These are phyloP conservation scores for Xylaria bambusicola DNA, from an alignment of 495 filamentous ascomycete species.

Conservation along the genomic window DNA sequence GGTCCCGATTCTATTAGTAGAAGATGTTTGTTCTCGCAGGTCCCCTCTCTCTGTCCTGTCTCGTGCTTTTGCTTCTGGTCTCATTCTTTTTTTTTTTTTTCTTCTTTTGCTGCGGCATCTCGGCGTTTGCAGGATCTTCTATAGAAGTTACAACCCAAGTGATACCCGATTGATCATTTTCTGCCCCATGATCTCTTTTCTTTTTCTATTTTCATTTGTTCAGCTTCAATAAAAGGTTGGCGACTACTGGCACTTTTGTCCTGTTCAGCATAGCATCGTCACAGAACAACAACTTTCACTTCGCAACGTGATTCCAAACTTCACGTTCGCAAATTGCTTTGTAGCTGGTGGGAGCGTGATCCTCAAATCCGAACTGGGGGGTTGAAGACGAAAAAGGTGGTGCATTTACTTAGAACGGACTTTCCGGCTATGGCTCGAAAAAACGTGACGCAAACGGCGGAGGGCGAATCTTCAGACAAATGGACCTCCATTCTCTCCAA, in stretches of 20 bases:
- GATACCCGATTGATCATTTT: constrained; percentile 9
- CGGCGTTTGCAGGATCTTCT: background rate
- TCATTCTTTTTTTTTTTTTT: no score
- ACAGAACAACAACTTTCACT: background rate
- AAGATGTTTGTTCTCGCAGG: background rate
- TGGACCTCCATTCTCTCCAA: constrained; percentile 37
- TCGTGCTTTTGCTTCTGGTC: no score
- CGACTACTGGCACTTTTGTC: background rate
- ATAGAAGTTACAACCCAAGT: constrained; percentile 3
- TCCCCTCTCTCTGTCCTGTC: background rate
- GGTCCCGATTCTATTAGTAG: no score
- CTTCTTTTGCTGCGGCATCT: no score
- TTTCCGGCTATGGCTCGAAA: background rate
- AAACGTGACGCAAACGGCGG: constrained; percentile 21
- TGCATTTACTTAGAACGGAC: background rate
- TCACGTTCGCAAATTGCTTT: background rate
- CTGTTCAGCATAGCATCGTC: background rate
- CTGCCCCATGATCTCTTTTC: no score
- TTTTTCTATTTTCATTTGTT: background rate
- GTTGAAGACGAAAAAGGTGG: background rate
- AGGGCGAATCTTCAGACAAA: constrained; percentile 16
- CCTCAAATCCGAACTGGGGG: background rate
- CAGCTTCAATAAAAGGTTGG: background rate
- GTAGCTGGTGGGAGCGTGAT: background rate
- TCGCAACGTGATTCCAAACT: background rate